Percentiles rank a stretch among this genome's conserved stretches.
These are phyloP conservation scores for Botrytis tulipae DNA, from an alignment of 2,329 filamentous ascomycete species.

Conservation along the genomic window DNA sequence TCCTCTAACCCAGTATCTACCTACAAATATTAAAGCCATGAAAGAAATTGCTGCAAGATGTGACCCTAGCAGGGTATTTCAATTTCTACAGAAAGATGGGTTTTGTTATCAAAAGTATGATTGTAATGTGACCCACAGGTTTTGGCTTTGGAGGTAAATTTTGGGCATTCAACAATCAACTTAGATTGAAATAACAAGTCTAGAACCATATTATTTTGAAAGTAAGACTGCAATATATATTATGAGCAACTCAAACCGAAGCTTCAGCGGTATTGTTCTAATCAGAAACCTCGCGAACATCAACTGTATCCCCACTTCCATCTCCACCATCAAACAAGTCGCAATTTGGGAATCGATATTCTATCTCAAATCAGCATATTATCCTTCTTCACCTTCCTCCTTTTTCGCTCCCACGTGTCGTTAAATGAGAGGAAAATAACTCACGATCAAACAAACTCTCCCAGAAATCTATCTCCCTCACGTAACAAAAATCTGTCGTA, in stretches of 20 bases:
- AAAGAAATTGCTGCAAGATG: background rate
- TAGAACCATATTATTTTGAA: background rate
- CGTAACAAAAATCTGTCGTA: slow-evolving; percentile 32
- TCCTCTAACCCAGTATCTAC: background rate
- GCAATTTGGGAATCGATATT: slow-evolving; percentile 14
- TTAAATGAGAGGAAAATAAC: background rate
- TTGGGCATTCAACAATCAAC: background rate
- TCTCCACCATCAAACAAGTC: background rate
- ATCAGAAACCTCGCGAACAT: background rate
- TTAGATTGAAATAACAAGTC: background rate
- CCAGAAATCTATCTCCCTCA: slow-evolving; percentile 27
- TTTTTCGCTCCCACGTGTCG: background rate
- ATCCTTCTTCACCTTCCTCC: background rate
- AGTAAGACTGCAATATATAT: background rate
- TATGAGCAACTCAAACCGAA: background rate
- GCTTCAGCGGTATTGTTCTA: background rate
- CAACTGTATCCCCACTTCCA: background rate
- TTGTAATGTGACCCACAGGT: background rate
- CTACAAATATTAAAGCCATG: background rate
- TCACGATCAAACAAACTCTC: slow-evolving; percentile 29
- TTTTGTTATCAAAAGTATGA: background rate
- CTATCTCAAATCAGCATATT: background rate
- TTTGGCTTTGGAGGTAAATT: background rate
- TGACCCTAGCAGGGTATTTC: background rate
- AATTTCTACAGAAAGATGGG: slow-evolving; percentile 4